phyloP scores from a whole-genome alignment of 306 rosid genomes.

The Lithocarpus polystachyus region DNA sequence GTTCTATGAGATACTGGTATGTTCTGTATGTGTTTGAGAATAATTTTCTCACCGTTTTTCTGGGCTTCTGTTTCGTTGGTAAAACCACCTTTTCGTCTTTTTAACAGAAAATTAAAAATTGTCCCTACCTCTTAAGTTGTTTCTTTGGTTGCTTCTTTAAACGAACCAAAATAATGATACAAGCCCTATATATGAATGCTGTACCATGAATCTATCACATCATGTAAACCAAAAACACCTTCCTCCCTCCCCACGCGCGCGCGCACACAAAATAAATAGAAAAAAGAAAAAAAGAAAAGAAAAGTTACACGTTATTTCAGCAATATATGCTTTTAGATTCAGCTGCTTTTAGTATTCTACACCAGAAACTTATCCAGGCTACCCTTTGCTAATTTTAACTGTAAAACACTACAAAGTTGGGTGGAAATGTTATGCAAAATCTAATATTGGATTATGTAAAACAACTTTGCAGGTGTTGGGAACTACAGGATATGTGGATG shows the following conservation, averaged over 20 bases:
- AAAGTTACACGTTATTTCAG: background rate
- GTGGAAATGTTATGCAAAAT: background rate
- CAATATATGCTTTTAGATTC: background rate
- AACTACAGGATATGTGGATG: constrained; percentile 59
- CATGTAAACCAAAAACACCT: no score
- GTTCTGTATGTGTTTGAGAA: constrained; percentile 20
- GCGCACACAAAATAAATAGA: background rate
- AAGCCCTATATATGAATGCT: no score
- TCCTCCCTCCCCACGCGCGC: fast-evolving
- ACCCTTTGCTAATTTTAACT: background rate
- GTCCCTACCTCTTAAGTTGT: background rate
- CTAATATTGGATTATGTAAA: constrained; percentile 1
- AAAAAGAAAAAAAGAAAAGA: background rate
- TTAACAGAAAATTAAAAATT: background rate
- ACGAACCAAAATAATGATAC: background rate
- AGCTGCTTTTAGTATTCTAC: background rate
- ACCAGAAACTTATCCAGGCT: background rate
- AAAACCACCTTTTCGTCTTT: background rate
- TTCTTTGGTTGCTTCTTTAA: background rate
- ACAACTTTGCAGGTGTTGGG: constrained; percentile 63
- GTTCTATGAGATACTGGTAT: constrained; percentile 86
- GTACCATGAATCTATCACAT: no score
- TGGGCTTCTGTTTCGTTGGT: background rate
- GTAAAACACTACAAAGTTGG: background rate
- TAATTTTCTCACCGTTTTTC: background rate